Base-by-base conservation (phyloP, 352 stramenopile genomes). In the Aphanomyces euteiches region DNA sequence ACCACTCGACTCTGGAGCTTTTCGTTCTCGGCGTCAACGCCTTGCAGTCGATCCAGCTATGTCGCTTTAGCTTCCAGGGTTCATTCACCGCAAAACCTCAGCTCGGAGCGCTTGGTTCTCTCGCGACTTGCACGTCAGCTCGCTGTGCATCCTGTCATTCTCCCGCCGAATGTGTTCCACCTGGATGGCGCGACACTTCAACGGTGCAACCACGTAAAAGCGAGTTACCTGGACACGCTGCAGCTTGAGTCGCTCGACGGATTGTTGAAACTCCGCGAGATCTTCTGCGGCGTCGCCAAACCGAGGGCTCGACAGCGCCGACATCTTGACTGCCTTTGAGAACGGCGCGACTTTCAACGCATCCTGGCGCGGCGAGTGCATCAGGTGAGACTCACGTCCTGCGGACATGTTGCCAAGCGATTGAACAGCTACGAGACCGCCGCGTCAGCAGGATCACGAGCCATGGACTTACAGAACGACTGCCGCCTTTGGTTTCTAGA, bases 131-230 rank as follows among this genome's bases (percentile, higher is more conserved):
- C 39, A 36, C 17, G 34, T 3, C 7, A 70, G 28, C 48, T 70
- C 64, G 39, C 28, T 38, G 15, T 70, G 47, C 17, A 70, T 21
- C 19, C 64, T 47, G 8, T 70, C 64, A 37, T 70, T 70, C 15
- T 70, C 64, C 15, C 61, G 45, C 47, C 64, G 64, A 45, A 70
- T 70, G 40, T 70, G 64, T 50, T 70, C 64, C 12, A 70, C 64
- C 64, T 70, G 36, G 5, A 34, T 17, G 39, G 7, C 15, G 15
- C 5, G 4, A 28, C 28, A 28, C 1, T 28, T 28, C 28, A 28
- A 28, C 28, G 28, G 28, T 28, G 28, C 28, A 28, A 28, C 28
- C 28, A 28, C 28, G 28, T 28, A 28, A 28, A 28, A 28, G 0
- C 34, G 60, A 19, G 7, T 12, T 13, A 70, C 64, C 47, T 70